Conservation (phyloP, 2,329 filamentous ascomycete species). For the Westerdykella aurantiaca region DNA sequence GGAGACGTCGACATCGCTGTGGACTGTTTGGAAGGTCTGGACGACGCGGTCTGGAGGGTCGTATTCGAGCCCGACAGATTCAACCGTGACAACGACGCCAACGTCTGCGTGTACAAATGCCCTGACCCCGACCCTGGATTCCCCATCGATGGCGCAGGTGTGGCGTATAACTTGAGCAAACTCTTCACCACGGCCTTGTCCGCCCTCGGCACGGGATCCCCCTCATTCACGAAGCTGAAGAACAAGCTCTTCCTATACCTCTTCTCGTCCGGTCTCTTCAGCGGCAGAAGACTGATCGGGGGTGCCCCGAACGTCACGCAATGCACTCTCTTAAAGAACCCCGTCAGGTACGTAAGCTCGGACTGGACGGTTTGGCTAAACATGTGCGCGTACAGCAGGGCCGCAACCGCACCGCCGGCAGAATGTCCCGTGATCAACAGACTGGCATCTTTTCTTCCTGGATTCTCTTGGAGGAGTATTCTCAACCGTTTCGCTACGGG, state of each 20-base stretch:
- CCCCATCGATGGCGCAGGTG: constrained; percentile 46
- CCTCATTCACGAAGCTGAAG: constrained; percentile 76
- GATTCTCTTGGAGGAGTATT: constrained; percentile 66
- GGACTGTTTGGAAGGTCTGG: constrained; percentile 12
- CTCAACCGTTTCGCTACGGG: constrained; percentile 67
- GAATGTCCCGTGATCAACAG: constrained; percentile 82
- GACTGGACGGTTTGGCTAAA: constrained; percentile 57
- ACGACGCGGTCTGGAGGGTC: constrained; percentile 7
- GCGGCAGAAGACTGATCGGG: constrained; percentile 65
- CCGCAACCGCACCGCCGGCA: constrained; percentile 77
- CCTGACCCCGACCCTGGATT: neutral
- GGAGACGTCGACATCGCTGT: constrained; percentile 21
- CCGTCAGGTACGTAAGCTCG: constrained; percentile 64
- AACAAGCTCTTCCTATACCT: constrained; percentile 62
- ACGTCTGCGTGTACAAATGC: constrained; percentile 3
- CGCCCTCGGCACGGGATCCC: constrained; percentile 71
- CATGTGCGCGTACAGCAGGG: constrained; percentile 78
- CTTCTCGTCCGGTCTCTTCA: constrained; percentile 51
- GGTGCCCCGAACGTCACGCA: constrained; percentile 84
- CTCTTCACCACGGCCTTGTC: constrained; percentile 71
- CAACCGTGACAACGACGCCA: constrained; percentile 20
- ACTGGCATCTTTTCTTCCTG: constrained; percentile 57
- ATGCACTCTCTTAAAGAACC: constrained; percentile 70
- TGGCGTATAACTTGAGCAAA: constrained; percentile 64
- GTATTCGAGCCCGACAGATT: constrained; percentile 22